Percentiles rank a stretch among this genome's conserved stretches.
These are phyloP conservation scores for Naumovozyma baii DNA, from an alignment of 805 yeast genomes.

Conservation along the genomic window DNA sequence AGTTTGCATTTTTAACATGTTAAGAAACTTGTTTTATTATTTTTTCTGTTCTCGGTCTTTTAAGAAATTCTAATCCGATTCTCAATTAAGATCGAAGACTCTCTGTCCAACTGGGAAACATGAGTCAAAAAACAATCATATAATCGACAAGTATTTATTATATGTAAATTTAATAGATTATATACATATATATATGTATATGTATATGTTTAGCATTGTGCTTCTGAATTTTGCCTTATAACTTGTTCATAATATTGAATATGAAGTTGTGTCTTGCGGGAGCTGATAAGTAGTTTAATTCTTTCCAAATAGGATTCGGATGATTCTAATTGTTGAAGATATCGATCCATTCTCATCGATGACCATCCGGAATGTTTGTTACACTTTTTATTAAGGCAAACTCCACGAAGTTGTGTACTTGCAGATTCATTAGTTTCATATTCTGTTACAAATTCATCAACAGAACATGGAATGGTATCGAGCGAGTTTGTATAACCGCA, in stretches of 20 bases:
- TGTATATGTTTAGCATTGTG: not conserved
- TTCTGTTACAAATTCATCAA: constrained; percentile 12
- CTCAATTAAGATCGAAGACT: too few relatives aligned
- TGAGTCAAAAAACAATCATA: too few relatives aligned
- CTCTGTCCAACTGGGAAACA: too few relatives aligned
- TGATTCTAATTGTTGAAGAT: constrained; percentile 18
- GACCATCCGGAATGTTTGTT: constrained; percentile 26
- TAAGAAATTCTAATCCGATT: not conserved
- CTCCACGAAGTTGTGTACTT: constrained; percentile 8
- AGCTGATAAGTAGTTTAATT: constrained; percentile 13
- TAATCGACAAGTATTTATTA: too few relatives aligned
- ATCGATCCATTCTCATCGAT: constrained; percentile 14
- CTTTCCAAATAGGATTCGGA: constrained; percentile 19
- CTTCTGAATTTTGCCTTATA: not conserved
- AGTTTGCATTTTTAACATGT: too few relatives aligned
- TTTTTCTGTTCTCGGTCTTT: not conserved
- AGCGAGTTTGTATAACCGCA: constrained; percentile 22
- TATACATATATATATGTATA: too few relatives aligned
- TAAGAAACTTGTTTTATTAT: too few relatives aligned
- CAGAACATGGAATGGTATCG: constrained; percentile 8
- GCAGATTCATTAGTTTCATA: constrained; percentile 6
- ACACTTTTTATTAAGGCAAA: constrained; percentile 24
- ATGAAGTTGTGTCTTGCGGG: constrained; percentile 23
- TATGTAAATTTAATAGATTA: too few relatives aligned
- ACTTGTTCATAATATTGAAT: constrained; percentile 21